A percentile compares a stretch with the other conserved stretches of the same genome.
Evolutionary conservation across 805 yeast genomes (phyloP).

Genomic region (Candida ipomoeae): DNA sequence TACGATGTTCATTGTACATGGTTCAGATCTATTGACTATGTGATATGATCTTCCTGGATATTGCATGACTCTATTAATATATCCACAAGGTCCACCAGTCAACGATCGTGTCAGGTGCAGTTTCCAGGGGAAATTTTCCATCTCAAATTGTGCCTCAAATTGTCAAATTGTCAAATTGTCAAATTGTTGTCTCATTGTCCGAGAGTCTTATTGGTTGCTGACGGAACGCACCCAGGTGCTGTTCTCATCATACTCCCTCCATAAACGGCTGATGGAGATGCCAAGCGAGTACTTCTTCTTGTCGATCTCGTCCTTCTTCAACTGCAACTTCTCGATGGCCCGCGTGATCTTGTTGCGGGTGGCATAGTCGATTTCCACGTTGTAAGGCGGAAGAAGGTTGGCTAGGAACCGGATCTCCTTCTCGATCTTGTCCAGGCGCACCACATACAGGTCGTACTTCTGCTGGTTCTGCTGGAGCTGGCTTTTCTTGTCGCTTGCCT

Average conservation of each 20-base stretch:
- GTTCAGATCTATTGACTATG: background rate
- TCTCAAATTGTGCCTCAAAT: no score
- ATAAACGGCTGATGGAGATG: constrained; percentile 38
- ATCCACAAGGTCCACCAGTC: no score
- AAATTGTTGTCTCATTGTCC: no score
- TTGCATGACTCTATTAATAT: background rate
- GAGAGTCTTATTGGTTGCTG: constrained; percentile 14
- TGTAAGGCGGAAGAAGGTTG: constrained; percentile 40
- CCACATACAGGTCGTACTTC: constrained; percentile 32
- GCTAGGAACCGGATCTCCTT: constrained; percentile 38
- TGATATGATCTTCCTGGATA: background rate
- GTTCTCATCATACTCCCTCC: constrained; percentile 40
- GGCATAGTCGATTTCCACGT: constrained; percentile 40
- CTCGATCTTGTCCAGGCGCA: constrained; percentile 32
- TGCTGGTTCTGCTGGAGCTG: constrained; percentile 22
- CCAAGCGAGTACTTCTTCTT: constrained; percentile 41
- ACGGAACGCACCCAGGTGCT: constrained; percentile 40
- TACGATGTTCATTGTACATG: no score
- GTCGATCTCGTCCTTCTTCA: constrained; percentile 39
- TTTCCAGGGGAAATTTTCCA: background rate
- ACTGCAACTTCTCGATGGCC: constrained; percentile 37
- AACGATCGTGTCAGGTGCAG: no score
- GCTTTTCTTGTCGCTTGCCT: constrained; percentile 8
- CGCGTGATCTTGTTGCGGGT: constrained; percentile 37
- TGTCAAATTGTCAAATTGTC: no score